These are phyloP conservation scores for Chrysoporthe deuterocubensis DNA, from an alignment of 2,329 filamentous ascomycete genomes.

Conservation along the genomic window DNA sequence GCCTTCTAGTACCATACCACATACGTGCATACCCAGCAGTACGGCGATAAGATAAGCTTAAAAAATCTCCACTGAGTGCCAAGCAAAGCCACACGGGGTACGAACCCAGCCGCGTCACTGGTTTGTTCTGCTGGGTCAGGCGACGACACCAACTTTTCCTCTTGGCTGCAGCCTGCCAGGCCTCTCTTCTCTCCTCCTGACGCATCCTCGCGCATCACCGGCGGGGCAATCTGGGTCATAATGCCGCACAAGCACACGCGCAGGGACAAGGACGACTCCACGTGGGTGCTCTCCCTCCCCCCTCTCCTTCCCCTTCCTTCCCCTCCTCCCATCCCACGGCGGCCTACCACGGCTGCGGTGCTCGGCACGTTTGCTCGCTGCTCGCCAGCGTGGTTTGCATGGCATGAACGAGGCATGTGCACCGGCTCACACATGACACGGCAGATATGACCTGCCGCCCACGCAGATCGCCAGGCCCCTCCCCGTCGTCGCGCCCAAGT, in stretches of 20 bases:
- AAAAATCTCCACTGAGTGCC: constrained; percentile 9
- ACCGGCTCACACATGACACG: constrained; percentile 36
- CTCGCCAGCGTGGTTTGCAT: no score
- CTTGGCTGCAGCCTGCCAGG: background rate
- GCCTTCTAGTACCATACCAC: background rate
- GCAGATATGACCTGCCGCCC: constrained; percentile 52
- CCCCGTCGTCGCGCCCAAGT: constrained; percentile 45
- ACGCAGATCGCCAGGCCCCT: constrained; percentile 55
- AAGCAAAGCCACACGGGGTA: background rate
- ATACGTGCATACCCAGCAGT: background rate
- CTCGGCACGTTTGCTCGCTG: background rate
- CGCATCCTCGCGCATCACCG: background rate
- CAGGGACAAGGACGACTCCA: constrained; percentile 57
- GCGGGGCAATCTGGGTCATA: constrained; percentile 28
- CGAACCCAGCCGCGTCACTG: background rate
- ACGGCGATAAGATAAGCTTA: constrained; percentile 1
- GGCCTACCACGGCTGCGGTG: constrained; percentile 6
- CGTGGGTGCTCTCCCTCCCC: constrained; percentile 43
- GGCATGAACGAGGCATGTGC: background rate
- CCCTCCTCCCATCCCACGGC: background rate
- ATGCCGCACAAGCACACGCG: constrained; percentile 93
- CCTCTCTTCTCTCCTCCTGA: background rate
- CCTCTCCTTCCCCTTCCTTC: constrained; percentile 9
- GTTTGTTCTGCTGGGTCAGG: background rate
- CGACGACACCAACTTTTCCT: background rate